Base-by-base conservation (phyloP, 2,329 filamentous ascomycete species). In the Phialocephala sp. region DNA sequence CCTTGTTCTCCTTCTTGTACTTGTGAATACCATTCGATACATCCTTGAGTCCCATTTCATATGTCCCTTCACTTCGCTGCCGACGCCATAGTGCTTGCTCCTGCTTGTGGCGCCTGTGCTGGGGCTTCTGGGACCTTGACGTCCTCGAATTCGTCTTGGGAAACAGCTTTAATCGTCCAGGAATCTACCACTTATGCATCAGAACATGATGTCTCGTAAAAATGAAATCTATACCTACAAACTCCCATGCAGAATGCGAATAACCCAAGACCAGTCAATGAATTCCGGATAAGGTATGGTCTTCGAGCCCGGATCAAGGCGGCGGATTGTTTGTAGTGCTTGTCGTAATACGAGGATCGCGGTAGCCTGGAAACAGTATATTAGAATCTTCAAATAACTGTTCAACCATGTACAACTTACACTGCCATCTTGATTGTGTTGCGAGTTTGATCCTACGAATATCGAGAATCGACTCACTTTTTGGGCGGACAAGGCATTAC, bases 81-180 rank as follows among this genome's bases (percentile, higher is more conserved):
- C 12, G 43, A 66, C 22, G 68, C 69, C 36, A 68, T 67, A 12
- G 68, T 73, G 58, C 70, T 70, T 52, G 71, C 65, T 60, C 72
- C 72, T 15, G 69, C 65, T 45, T 47, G 59, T 55, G 71, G 67
- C 63, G 68, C 61, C 64, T 74, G 72, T 59, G 60, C 66, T 32
- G 74, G 71, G 12, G 71, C 69, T 52, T 92, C 91, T 35, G 95
- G 95, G 43, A 98, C 90, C 77, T 93, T 89, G 73, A 98, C 94
- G 77, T 99, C 95, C 65, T 94, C 92, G 81, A 99, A 99, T 72
- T 97, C 92, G 79, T 98, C 95, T 80, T 98, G 95, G 52, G 94
- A 93, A 76, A 99, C 91, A 62, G 92, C 93, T 71, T 84, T 87
- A 76, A 99, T 90, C 50, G 89, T 92, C 77, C 87, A 91, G 62